Conservation (phyloP, 2,329 filamentous ascomycete genomes). For the Trichoderma lentiforme region DNA sequence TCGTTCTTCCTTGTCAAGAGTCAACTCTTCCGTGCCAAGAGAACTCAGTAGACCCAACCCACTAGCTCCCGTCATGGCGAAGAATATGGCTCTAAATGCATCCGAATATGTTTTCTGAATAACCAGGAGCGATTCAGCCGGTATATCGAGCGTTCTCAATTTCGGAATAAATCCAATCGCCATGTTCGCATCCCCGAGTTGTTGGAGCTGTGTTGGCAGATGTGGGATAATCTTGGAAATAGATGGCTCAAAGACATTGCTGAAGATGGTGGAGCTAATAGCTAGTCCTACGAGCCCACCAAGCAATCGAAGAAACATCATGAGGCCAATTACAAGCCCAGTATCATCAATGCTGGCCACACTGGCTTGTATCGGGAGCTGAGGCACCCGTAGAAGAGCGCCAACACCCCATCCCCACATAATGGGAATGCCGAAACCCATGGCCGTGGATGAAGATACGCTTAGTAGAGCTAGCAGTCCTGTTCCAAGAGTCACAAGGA, state of each 20-base stretch:
- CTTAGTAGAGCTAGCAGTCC: too few relatives aligned
- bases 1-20: slow-evolving; percentile 1
- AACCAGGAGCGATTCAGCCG: not conserved
- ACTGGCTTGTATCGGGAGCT: slow-evolving; percentile 15
- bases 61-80: slow-evolving; percentile 5
- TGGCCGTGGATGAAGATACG: too few relatives aligned
- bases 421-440: slow-evolving; percentile 25
- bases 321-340: not conserved
- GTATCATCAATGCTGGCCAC: slow-evolving; percentile 8
- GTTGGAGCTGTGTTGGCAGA: not conserved
- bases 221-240: not conserved
- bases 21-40: not conserved
- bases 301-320: slow-evolving; percentile 7
- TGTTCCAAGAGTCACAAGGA: too few relatives aligned
- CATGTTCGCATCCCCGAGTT: not conserved
- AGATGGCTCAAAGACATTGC: not conserved
- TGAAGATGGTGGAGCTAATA: slow-evolving; percentile 18
- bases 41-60: not conserved
- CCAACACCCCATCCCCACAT: slow-evolving; percentile 29
- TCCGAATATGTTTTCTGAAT: not conserved
- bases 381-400: slow-evolving; percentile 16
- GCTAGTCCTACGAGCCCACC: slow-evolving; percentile 14
- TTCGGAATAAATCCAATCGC: slow-evolving; percentile 16
- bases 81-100: slow-evolving; percentile 11
- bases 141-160: not conserved